phyloP scores from a whole-genome alignment of 1,284 basidiomycete species.

The Stereum hirsutum region DNA sequence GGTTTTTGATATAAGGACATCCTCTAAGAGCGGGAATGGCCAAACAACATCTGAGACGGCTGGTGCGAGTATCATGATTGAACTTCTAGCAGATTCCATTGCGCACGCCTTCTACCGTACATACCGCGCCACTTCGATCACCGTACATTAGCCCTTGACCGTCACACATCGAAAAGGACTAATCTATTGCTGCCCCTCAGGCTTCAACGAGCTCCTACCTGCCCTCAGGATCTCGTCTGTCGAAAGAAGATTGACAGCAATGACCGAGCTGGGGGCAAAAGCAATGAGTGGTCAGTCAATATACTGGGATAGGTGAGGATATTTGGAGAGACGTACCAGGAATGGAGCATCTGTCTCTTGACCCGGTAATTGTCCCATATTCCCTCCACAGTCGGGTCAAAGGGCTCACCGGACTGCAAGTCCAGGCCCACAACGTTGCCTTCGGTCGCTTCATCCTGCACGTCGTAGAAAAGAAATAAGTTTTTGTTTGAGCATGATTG shows the following conservation, averaged over 20 bases:
- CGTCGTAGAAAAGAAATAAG: conserved; percentile 7
- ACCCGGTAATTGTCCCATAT: conserved; percentile 99
- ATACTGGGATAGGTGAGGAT: conserved; percentile 1
- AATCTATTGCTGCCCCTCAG: conserved; percentile 62
- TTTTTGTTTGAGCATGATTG: no score
- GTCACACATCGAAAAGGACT: no score
- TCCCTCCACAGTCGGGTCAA: conserved; percentile 92
- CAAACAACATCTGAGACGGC: no score
- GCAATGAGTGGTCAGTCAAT: conserved; percentile 7
- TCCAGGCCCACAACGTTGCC: conserved; percentile 90
- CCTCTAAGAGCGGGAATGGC: no score
- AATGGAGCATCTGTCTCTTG: conserved; percentile 98
- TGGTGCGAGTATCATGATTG: no score
- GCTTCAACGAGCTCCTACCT: conserved; percentile 82
- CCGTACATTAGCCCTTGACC: no score
- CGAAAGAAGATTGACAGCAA: conserved; percentile 91
- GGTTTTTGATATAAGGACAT: no score
- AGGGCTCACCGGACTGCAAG: conserved; percentile 90
- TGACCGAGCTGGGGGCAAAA: conserved; percentile 70
- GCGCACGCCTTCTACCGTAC: no score
- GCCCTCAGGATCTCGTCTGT: conserved; percentile 95
- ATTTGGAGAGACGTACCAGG: conserved; percentile 51
- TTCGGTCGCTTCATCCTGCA: conserved; percentile 85
- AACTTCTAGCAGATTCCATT: no score
- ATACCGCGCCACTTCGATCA: no score